A percentile compares a stretch with the other conserved stretches of the same genome.
Conservation (phyloP, 805 yeast species). For the Wickerhamiella musiphila region DNA sequence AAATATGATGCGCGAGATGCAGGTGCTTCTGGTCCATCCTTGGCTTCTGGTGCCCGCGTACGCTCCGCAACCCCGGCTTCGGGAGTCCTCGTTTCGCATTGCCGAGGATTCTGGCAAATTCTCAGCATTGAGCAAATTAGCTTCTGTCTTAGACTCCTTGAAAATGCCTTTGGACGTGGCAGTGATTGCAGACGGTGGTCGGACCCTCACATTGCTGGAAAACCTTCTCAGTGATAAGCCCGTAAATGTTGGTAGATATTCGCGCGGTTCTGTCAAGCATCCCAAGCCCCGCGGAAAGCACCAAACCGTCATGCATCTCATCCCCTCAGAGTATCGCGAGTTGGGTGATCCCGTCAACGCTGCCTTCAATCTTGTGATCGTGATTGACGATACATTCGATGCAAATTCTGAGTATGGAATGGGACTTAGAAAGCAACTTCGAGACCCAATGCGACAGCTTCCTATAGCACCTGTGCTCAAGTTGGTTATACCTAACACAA, state of each 20-base stretch:
- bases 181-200: slow-evolving; percentile 47
- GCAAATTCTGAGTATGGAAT: slow-evolving; percentile 22
- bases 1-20: slow-evolving; percentile 56
- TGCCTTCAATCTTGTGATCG: slow-evolving; percentile 40
- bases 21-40: slow-evolving; percentile 74
- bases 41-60: slow-evolving; percentile 66
- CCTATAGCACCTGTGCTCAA: slow-evolving; percentile 40
- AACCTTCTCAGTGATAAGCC: slow-evolving; percentile 57
- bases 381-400: slow-evolving; percentile 46
- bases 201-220: slow-evolving; percentile 58
- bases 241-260: slow-evolving; percentile 43
- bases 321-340: slow-evolving; percentile 26
- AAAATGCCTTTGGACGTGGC: slow-evolving; percentile 36
- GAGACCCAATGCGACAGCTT: slow-evolving; percentile 14
- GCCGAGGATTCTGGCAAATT: slow-evolving; percentile 53
- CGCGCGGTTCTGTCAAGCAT: slow-evolving; percentile 13
- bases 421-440: slow-evolving; percentile 16
- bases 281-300: neutral
- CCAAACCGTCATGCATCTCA: slow-evolving; percentile 25
- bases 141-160: too few relatives aligned
- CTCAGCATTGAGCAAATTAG: slow-evolving; percentile 43
- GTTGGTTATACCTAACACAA: slow-evolving; percentile 59
- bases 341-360: slow-evolving; percentile 16
- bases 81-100: slow-evolving; percentile 16
- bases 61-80: slow-evolving; percentile 33